Base-by-base conservation (phyloP, 345 rosid genomes). In the Gossypium ekmanianum region DNA sequence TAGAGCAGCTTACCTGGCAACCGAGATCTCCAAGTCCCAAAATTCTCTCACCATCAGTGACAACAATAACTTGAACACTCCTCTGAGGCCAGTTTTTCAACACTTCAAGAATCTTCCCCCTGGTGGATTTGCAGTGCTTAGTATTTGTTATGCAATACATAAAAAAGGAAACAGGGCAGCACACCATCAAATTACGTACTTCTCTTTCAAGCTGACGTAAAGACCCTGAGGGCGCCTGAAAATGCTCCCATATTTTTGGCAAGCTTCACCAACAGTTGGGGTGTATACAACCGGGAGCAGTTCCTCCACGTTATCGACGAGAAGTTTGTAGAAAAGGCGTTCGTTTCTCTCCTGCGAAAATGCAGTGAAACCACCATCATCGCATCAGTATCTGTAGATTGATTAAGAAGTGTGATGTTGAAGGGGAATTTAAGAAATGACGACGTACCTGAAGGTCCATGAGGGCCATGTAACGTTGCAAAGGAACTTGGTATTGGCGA, bases 1-100 rank as follows among this genome's bases (percentile, higher is more conserved):
- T 34, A 5, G 7, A 34, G 34, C 12, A 24, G 45, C 55, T 24
- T 51, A 94, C 98, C 94, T 94, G 99, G 81, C 99, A 94, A 72
- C 99, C 99, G 82, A 94, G 98, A 84, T 94, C 98, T 9, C 98
- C 98, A 61, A 94, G 99, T 59, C 99, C 99, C 55, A 94, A 75
- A 63, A 94, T 94, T 14, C 98, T 89, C 84, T 93, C 99, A 79
- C 99, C 99, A 66, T 94, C 99, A 9, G 99, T 94, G 18, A 93
- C 99, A 59, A 94, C 99, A 82, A 94, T 94, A 73, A 94, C 99
- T 76, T 94, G 98, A 80, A 94, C 89, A 58, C 82, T 88, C 77
- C 89, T 90, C 83, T 94, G 92, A 0, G 98, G 98, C 98, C 98
- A 94, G 63, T 94, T 94, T 83, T 90, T 94, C 87, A 94, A 64